Base-by-base conservation (phyloP, 352 stramenopile species). In the Globisporangium splendens region DNA sequence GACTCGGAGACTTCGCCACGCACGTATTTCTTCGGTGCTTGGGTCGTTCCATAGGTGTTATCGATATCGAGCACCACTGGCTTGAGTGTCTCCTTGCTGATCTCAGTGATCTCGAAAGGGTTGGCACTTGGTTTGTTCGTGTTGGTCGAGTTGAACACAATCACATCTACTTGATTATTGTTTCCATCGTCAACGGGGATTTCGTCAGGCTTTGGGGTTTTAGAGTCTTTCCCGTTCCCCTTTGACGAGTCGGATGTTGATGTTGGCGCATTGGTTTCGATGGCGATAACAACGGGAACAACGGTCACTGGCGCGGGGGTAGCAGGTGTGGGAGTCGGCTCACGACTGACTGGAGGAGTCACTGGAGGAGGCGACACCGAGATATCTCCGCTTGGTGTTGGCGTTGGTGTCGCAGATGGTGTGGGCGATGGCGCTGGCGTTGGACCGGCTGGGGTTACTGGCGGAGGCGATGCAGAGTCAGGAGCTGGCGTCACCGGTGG, bases 51-150 rank as follows among this genome's bases (percentile, higher is more conserved):
- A 15, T 50, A 46, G 22, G 50, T 68, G 14, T 70, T 63, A 17
- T 70, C 61, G 8, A 86, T 84, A 50, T 86, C 73, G 2, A 86
- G 53, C 31, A 84, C 76, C 11, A 86, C 69, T 12, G 71, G 66
- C 42, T 74, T 74, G 35, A 72, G 65, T 15, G 72, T 73, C 7
- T 65, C 39, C 10, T 38, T 58, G 11, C 49, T 54, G 5, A 74
- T 62, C 12, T 81, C 72, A 2, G 66, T 70, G 50, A 87, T 83
- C 43, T 78, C 72, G 53, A 87, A 87, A 12, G 77, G 77, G 56
- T 87, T 73, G 15, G 70, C 43, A 61, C 28, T 67, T 65, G 42
- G 64, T 8, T 64, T 62, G 33, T 64, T 73, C 8, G 72, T 51
- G 5, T 59, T 52, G 12, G 65, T 66, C 18, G 67, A 54, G 28